Percentiles rank a stretch among this genome's conserved stretches.
These are phyloP conservation scores for Neoconidiobolus thromboides DNA, from an alignment of 371 early-diverging fungal genomes.

Conservation along the genomic window DNA sequence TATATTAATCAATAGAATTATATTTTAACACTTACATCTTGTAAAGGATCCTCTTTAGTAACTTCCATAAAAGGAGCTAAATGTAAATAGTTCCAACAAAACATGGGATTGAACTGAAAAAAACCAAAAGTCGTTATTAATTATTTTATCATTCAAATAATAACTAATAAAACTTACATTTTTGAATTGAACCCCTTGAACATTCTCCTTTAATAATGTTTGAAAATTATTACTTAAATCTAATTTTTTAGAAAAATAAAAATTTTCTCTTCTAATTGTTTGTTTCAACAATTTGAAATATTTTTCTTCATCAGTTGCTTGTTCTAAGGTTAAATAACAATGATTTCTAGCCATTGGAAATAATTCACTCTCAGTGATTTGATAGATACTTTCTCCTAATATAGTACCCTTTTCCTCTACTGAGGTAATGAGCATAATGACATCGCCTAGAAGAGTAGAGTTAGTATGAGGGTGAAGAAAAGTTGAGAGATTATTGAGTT, in stretches of 20 bases:
- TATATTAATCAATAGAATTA: neutral
- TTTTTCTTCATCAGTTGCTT: slow-evolving; percentile 49
- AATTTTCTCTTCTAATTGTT: slow-evolving; percentile 41
- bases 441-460: slow-evolving; percentile 31
- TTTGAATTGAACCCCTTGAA: neutral
- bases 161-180: slow-evolving; percentile 18
- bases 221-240: slow-evolving; percentile 75
- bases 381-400: slow-evolving; percentile 44
- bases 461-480: neutral
- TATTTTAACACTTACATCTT: slow-evolving; percentile 18
- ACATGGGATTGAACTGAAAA: slow-evolving; percentile 59
- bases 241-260: slow-evolving; percentile 71
- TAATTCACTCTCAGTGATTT: slow-evolving; percentile 46
- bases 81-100: slow-evolving; percentile 75
- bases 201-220: slow-evolving; percentile 10
- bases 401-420: slow-evolving; percentile 28
- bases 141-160: neutral
- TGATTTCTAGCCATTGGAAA: slow-evolving; percentile 38
- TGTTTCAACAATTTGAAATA: slow-evolving; percentile 50
- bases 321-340: slow-evolving; percentile 29
- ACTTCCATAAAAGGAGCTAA: slow-evolving; percentile 41
- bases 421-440: slow-evolving; percentile 60
- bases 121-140: neutral
- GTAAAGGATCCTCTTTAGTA: slow-evolving; percentile 14
- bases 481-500: neutral